Base-by-base conservation (phyloP, 805 yeast species). In the Metschnikowia reukaufii region DNA sequence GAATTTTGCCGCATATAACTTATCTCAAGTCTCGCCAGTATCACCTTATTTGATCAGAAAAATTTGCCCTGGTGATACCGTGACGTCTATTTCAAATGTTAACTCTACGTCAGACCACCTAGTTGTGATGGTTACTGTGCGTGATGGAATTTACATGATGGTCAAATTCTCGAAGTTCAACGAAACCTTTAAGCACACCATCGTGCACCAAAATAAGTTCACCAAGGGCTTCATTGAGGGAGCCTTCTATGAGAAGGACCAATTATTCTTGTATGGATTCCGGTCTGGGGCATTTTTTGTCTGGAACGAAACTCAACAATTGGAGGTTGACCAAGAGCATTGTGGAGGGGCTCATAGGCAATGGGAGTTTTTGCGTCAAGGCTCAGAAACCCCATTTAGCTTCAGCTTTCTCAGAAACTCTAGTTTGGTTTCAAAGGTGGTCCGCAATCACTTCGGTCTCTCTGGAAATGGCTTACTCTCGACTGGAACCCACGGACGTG, bases 261-360 rank as follows among this genome's bases (percentile, higher is more conserved):
- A 82, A 35, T 65, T 84, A 32, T 64, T 86, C 2, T 64, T 87
- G 2, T 88, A 81, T 63, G 98, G 98, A 1, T 92, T 94, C 73
- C 81, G 83, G 55, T 88, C 94, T 1, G 84, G 84, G 41, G 68
- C 76, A 41, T 90, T 92, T 59, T 86, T 84, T 57, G 64, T 88
- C 18, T 89, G 89, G 83, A 88, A 91, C 62, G 96, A 88, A 58
- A 80, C 90, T 1, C 71, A 76, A 36, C 90, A 87, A 54, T 72
- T 75, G 43, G 96, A 90, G 61, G 62, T 88, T 2, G 70, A 79
- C 39, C 78, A 82, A 47, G 88, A 83, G 51, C 65, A 75, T 12
- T 94, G 98, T 64, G 98, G 98, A 21, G 98, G 98, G 2, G 80
- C 94, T 3, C 97, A 91, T 62, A 75, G 98, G 49, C 78, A 81